These are phyloP conservation scores for Cyclotella kingstonii DNA, from an alignment of 108 stramenopile genomes.

Conservation along the genomic window DNA sequence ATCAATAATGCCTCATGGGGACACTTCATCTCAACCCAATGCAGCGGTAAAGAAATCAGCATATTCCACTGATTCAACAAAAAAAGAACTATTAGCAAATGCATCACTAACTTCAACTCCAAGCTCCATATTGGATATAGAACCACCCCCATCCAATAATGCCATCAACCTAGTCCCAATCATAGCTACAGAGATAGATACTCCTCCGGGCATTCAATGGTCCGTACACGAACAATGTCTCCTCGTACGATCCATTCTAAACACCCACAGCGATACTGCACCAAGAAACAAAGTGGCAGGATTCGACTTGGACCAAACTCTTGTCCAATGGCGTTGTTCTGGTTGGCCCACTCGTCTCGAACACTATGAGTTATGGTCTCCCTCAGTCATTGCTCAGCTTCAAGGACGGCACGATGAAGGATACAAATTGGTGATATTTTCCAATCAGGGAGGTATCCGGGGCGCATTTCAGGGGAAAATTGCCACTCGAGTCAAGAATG, in stretches of 20 bases:
- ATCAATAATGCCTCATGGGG: too few relatives aligned
- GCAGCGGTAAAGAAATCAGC: too few relatives aligned
- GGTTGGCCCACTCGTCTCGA: conserved; percentile 54
- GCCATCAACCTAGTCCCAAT: conserved; percentile 14
- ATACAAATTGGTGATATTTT: conserved; percentile 62
- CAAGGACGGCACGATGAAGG: conserved; percentile 56
- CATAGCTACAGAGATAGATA: conserved; percentile 17
- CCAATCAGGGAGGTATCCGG: conserved; percentile 80
- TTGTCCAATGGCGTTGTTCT: conserved; percentile 56
- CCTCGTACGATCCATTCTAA: conserved; percentile 15
- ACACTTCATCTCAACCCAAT: too few relatives aligned
- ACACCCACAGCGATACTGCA: background rate
- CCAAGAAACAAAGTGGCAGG: conserved; percentile 64
- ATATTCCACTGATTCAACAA: too few relatives aligned
- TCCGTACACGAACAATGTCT: conserved; percentile 39
- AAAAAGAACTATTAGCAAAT: too few relatives aligned
- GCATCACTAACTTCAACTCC: too few relatives aligned
- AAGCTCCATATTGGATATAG: too few relatives aligned
- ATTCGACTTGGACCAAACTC: conserved; percentile 79
- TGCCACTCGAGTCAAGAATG: conserved; percentile 53
- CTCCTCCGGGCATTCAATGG: conserved; percentile 24
- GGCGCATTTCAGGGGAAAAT: conserved; percentile 65
- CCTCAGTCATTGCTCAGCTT: conserved; percentile 49
- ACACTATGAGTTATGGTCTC: conserved; percentile 76
- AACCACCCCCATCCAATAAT: background rate